Conservation (phyloP, 768 basidiomycete species). For the Astraeus odoratus region DNA sequence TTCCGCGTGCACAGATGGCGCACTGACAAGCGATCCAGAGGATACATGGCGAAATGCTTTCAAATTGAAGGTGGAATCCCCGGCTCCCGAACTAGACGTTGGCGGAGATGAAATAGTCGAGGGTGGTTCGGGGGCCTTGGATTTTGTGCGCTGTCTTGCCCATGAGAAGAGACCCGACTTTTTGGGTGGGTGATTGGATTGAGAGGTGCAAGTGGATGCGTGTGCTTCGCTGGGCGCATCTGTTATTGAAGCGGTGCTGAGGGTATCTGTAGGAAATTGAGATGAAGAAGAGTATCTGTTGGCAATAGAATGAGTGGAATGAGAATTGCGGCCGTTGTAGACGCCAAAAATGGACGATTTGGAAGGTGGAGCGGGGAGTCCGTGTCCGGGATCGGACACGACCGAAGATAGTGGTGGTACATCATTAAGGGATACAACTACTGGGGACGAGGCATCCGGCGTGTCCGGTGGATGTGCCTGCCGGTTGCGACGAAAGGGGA, state of each 20-base stretch:
- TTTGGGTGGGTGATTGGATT: constrained; percentile 18
- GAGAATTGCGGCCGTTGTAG: constrained; percentile 43
- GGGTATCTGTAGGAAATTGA: constrained; percentile 15
- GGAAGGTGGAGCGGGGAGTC: constrained; percentile 50
- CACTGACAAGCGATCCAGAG: constrained; percentile 34
- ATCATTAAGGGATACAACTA: constrained; percentile 17
- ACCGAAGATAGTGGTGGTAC: constrained; percentile 30
- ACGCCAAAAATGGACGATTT: constrained; percentile 60
- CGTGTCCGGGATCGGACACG: constrained; percentile 39
- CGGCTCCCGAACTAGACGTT: constrained; percentile 14
- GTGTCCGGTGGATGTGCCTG: constrained; percentile 13
- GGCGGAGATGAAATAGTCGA: constrained; percentile 30
- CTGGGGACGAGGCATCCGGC: not conserved
- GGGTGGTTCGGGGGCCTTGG: constrained; percentile 21
- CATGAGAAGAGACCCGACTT: constrained; percentile 33
- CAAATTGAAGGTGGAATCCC: constrained; percentile 55
- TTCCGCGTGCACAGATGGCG: constrained; percentile 12
- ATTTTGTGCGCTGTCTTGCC: constrained; percentile 32
- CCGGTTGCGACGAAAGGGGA: constrained; percentile 37
- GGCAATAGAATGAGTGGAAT: constrained; percentile 64
- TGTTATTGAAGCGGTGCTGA: constrained; percentile 8
- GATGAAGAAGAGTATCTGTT: constrained; percentile 24
- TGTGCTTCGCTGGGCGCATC: constrained; percentile 8
- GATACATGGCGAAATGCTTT: constrained; percentile 67
- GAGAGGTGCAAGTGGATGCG: constrained; percentile 6